These are phyloP conservation scores for Aureobasidium musti DNA, from an alignment of 2,329 filamentous ascomycete species.

Conservation along the genomic window DNA sequence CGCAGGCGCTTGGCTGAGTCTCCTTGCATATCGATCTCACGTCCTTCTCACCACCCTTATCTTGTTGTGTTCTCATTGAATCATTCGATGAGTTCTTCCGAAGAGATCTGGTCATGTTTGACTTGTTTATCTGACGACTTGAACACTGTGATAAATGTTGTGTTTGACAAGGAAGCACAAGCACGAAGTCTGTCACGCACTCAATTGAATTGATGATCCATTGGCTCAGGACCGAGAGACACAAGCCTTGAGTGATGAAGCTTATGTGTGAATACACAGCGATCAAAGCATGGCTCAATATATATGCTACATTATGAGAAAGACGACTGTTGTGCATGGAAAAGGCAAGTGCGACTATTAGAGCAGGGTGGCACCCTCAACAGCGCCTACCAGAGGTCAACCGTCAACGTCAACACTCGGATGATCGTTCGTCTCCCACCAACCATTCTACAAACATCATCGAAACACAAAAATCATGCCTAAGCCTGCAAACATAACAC, in stretches of 20 bases:
- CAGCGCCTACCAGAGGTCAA: not conserved
- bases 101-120: not conserved
- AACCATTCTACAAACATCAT: not conserved
- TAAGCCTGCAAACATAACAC: conserved; percentile 25
- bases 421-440: not conserved
- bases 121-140: not conserved
- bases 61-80: not conserved
- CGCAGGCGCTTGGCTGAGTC: conserved; percentile 22
- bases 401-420: not conserved
- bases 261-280: too few relatives aligned
- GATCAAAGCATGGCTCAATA: too few relatives aligned
- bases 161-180: too few relatives aligned
- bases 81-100: not conserved
- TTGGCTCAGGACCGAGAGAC: not conserved
- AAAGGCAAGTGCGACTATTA: not conserved
- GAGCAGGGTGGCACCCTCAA: not conserved
- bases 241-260: not conserved
- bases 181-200: not conserved
- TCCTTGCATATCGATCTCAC: conserved; percentile 16
- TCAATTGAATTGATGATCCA: not conserved
- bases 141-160: not conserved
- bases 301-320: too few relatives aligned
- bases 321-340: not conserved
- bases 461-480: not conserved
- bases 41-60: conserved; percentile 3